Evolutionary conservation across 306 rosid genomes (phyloP).

Genomic region (Castanea mollissima): DNA sequence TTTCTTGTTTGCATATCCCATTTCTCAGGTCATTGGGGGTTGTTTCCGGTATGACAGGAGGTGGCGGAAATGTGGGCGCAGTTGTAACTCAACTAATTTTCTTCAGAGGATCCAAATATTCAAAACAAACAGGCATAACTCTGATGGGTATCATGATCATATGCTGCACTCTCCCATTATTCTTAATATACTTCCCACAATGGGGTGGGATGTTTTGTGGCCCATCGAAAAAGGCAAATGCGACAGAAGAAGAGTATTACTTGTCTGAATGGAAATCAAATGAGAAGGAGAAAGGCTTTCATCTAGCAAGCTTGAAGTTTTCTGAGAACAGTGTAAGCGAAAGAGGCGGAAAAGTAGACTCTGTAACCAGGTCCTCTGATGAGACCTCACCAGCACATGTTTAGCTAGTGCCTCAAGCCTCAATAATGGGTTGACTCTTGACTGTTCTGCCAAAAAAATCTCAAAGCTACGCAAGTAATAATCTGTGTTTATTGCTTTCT

Average conservation of each 20-base stretch:
- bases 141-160: slow-evolving; percentile 88
- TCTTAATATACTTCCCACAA: slow-evolving; percentile 66
- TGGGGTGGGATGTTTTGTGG: slow-evolving; percentile 90
- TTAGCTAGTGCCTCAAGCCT: slow-evolving; percentile 8
- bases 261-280: slow-evolving; percentile 62
- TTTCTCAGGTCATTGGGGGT: slow-evolving; percentile 75
- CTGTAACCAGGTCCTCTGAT: slow-evolving; percentile 44
- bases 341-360: slow-evolving; percentile 40
- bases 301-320: slow-evolving; percentile 61
- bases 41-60: slow-evolving; percentile 90
- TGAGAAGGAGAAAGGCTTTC: slow-evolving; percentile 62
- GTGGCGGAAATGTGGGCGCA: slow-evolving; percentile 93
- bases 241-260: slow-evolving; percentile 77
- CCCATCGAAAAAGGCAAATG: slow-evolving; percentile 44
- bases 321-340: slow-evolving; percentile 74
- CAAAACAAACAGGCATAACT: slow-evolving; percentile 76
- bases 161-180: slow-evolving; percentile 58
- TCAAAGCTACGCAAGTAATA: not conserved
- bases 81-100: slow-evolving; percentile 74
- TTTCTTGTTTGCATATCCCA: not conserved
- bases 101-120: slow-evolving; percentile 71
- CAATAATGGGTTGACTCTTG: not conserved
- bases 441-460: not conserved
- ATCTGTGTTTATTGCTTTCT: not conserved
- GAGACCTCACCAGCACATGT: slow-evolving; percentile 23